Percentiles rank a stretch among this genome's conserved stretches.
phyloP scores from a whole-genome alignment of 805 yeast species.

The Jamesozyma rosinii region DNA sequence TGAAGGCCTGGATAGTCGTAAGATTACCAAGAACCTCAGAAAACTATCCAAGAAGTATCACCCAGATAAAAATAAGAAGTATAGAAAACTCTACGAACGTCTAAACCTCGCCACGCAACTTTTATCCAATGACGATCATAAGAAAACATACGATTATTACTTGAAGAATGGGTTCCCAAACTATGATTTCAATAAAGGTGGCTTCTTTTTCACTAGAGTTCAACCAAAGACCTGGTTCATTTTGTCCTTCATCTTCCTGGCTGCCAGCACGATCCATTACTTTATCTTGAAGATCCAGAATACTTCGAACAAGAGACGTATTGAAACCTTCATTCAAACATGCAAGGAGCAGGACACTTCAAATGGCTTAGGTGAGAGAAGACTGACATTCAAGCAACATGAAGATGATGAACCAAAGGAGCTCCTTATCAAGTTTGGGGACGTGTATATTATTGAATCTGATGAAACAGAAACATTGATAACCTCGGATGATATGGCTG shows the following conservation, averaged over 20 bases:
- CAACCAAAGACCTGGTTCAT: constrained; percentile 57
- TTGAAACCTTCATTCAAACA: constrained; percentile 42
- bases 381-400: constrained; percentile 36
- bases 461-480: constrained; percentile 34
- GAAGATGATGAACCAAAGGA: constrained; percentile 40
- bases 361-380: constrained; percentile 40
- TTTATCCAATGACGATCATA: constrained; percentile 48
- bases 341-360: constrained; percentile 51
- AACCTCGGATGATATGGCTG: constrained; percentile 39
- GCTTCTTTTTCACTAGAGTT: constrained; percentile 49
- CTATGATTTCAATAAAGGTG: constrained; percentile 56
- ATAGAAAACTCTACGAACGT: constrained; percentile 53
- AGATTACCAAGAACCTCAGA: constrained; percentile 58
- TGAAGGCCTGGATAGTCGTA: constrained; percentile 39
- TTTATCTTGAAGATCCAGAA: constrained; percentile 45
- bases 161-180: constrained; percentile 76
- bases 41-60: constrained; percentile 64
- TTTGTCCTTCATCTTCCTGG: constrained; percentile 39
- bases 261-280: constrained; percentile 52
- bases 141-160: constrained; percentile 78
- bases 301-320: constrained; percentile 47
- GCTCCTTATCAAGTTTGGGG: constrained; percentile 49
- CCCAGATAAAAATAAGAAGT: constrained; percentile 66
- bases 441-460: constrained; percentile 47
- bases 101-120: constrained; percentile 70